Conservation (phyloP, 2,329 filamentous ascomycete species). For the Microdochium trichocladiopsis region DNA sequence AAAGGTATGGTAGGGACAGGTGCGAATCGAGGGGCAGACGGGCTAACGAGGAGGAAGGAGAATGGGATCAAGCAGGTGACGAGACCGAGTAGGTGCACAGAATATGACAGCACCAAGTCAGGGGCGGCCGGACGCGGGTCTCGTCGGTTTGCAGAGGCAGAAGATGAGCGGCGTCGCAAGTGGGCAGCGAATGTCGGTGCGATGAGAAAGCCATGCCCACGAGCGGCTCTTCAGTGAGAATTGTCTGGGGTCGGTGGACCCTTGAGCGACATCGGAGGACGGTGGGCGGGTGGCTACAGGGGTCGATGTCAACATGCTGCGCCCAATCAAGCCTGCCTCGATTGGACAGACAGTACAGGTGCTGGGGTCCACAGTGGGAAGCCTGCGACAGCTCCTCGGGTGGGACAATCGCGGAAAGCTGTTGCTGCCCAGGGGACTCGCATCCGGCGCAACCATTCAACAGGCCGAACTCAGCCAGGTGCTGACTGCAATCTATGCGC, state of each 20-base stretch:
- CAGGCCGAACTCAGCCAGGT: too few species aligned
- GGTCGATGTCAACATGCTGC: too few species aligned
- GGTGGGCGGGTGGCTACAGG: background rate
- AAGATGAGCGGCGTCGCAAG: background rate
- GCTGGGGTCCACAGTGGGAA: too few species aligned
- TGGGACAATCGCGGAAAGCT: too few species aligned
- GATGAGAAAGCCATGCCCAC: background rate
- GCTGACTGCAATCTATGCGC: too few species aligned
- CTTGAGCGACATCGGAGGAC: background rate
- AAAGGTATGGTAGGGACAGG: background rate
- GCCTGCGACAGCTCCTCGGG: too few species aligned
- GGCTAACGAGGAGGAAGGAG: too few species aligned
- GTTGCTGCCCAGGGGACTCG: too few species aligned
- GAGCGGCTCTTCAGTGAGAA: background rate
- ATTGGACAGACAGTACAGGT: too few species aligned
- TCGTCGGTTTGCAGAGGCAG: background rate
- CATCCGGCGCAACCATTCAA: too few species aligned
- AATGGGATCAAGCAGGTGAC: too few species aligned
- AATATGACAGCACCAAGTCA: background rate
- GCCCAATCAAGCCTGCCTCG: too few species aligned
- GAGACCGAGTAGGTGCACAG: background rate
- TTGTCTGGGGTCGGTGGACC: background rate
- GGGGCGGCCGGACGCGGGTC: background rate
- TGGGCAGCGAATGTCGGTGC: background rate
- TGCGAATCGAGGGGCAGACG: background rate